A percentile compares a stretch with the other conserved stretches of the same genome.
Conservation (phyloP, 345 rosid species). For the Hirschfeldia incana region DNA sequence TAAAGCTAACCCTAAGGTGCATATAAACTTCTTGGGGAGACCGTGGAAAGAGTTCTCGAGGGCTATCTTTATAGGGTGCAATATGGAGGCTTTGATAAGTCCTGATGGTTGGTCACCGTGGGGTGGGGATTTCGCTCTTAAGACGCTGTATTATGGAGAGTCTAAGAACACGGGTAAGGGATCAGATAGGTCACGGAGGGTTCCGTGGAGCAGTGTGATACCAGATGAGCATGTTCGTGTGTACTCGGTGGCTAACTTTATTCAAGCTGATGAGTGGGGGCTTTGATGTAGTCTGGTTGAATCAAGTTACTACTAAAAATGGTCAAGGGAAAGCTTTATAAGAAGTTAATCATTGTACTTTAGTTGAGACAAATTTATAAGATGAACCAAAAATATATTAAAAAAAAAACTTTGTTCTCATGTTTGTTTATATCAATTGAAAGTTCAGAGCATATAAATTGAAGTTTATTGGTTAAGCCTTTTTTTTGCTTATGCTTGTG, state of each 20-base stretch:
- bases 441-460: neutral
- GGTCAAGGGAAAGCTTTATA: neutral
- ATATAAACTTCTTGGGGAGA: slow-evolving; percentile 71
- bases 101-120: slow-evolving; percentile 86
- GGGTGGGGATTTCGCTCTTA: slow-evolving; percentile 61
- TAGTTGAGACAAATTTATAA: too few species aligned
- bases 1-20: slow-evolving; percentile 59
- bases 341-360: too few species aligned
- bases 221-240: slow-evolving; percentile 51
- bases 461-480: neutral
- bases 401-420: neutral
- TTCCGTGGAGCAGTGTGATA: slow-evolving; percentile 73
- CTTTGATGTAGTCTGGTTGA: slow-evolving; percentile 32
- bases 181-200: slow-evolving; percentile 52
- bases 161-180: slow-evolving; percentile 68
- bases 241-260: slow-evolving; percentile 71
- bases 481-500: neutral
- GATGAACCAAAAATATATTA: neutral
- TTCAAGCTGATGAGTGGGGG: slow-evolving; percentile 76
- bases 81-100: slow-evolving; percentile 52
- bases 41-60: slow-evolving; percentile 97
- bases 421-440: neutral
- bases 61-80: slow-evolving; percentile 63
- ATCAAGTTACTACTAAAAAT: neutral
- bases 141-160: slow-evolving; percentile 88